These are phyloP conservation scores for Colletotrichum simmondsii DNA, from an alignment of 2,329 filamentous ascomycete genomes.

Conservation along the genomic window DNA sequence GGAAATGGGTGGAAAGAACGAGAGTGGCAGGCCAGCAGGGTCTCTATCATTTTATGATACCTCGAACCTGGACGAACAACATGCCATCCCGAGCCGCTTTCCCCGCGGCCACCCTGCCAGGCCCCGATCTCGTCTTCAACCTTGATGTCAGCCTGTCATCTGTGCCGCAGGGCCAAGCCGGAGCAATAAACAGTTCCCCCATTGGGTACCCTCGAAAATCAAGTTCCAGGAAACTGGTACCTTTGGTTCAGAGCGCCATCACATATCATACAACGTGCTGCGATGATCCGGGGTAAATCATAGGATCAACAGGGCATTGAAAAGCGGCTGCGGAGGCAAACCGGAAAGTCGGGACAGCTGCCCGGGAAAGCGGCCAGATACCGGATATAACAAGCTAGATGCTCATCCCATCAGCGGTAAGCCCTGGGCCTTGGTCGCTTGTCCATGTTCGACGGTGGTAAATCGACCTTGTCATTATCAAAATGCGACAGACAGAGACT, in stretches of 20 bases:
- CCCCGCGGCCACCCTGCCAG: not conserved
- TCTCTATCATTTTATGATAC: not conserved
- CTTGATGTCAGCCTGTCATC: not conserved
- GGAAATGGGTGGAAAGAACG: not conserved
- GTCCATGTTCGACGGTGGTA: too few species aligned
- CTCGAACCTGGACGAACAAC: not conserved
- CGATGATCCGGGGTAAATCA: not conserved
- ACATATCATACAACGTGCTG: not conserved
- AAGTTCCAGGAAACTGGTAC: not conserved
- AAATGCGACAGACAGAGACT: not conserved
- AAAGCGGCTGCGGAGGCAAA: not conserved
- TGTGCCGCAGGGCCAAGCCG: not conserved
- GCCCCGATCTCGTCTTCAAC: not conserved
- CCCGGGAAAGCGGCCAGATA: not conserved
- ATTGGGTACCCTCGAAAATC: not conserved
- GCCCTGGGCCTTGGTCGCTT: not conserved
- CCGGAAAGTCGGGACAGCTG: not conserved
- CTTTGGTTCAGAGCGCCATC: not conserved
- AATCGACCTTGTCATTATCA: not conserved
- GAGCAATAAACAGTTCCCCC: not conserved
- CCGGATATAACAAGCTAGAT: not conserved
- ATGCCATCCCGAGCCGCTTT: not conserved
- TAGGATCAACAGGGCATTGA: not conserved
- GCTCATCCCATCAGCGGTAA: not conserved
- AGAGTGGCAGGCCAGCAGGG: not conserved